Evolutionary conservation across 176 grass and related monocot species (phyloP).

Genomic region (Phyllostachys edulis): DNA sequence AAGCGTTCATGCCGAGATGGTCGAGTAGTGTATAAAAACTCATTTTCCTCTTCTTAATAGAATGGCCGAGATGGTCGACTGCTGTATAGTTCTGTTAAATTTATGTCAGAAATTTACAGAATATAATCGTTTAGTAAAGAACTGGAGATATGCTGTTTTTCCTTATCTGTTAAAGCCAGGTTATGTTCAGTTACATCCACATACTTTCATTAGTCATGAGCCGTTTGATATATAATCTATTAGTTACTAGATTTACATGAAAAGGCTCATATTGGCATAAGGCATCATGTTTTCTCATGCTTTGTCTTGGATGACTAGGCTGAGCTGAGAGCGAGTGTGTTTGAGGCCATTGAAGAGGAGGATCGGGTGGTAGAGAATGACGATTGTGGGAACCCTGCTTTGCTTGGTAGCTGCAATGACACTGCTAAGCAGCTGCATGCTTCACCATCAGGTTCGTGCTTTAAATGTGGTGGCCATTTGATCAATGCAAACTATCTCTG

Average conservation of each 20-base stretch:
- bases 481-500: not conserved
- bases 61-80: no score
- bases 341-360: slow-evolving; percentile 91
- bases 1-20: no score
- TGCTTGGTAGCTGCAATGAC: slow-evolving; percentile 81
- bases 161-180: not conserved
- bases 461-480: not conserved
- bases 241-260: not conserved
- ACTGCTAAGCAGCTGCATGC: slow-evolving; percentile 76
- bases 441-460: slow-evolving; percentile 76
- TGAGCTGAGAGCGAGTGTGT: slow-evolving; percentile 80
- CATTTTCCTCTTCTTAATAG: no score
- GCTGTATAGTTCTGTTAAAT: not conserved
- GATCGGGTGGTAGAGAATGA: slow-evolving; percentile 66
- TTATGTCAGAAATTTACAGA: not conserved
- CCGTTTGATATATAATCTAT: not conserved
- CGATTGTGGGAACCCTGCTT: slow-evolving; percentile 55
- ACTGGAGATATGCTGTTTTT: not conserved
- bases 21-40: no score
- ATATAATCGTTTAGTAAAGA: not conserved
- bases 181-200: not conserved
- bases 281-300: not conserved
- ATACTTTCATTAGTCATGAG: not conserved
- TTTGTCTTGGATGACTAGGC: slow-evolving; percentile 49
- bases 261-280: not conserved